Conservation (phyloP, 768 basidiomycete genomes). For the Vararia minispora region DNA sequence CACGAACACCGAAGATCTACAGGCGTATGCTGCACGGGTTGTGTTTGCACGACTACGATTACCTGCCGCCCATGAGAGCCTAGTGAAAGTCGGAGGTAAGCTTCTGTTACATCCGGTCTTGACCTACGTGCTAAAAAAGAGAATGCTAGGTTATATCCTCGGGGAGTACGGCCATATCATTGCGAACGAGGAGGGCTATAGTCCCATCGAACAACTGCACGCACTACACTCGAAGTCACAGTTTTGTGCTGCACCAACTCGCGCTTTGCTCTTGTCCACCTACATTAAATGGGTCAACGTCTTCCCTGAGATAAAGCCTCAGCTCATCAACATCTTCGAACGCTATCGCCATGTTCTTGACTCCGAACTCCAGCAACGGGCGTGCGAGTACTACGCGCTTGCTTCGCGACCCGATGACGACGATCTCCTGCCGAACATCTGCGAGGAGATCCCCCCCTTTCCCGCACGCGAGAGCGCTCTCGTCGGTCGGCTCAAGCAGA, state of each 20-base stretch:
- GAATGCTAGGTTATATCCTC: constrained; percentile 71
- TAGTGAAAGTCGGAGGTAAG: constrained; percentile 93
- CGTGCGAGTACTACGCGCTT: constrained; percentile 93
- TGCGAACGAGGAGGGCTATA: constrained; percentile 89
- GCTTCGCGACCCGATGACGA: constrained; percentile 82
- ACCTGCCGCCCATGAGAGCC: constrained; percentile 80
- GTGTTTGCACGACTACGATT: constrained; percentile 82
- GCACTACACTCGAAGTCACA: constrained; percentile 90
- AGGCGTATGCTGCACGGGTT: constrained; percentile 90
- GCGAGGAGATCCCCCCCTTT: constrained; percentile 99
- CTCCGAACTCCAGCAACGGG: constrained; percentile 94
- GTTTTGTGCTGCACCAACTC: constrained; percentile 84
- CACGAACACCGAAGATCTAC: constrained; percentile 95
- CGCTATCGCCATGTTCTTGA: constrained; percentile 97
- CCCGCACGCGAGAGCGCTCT: constrained; percentile 90
- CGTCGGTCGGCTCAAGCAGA: constrained; percentile 76
- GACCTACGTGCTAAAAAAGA: background rate
- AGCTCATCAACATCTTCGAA: constrained; percentile 90
- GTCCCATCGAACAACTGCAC: constrained; percentile 90
- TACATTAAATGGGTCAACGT: constrained; percentile 99
- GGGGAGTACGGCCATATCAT: constrained; percentile 98
- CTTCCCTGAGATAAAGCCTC: constrained; percentile 95
- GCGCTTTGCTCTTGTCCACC: constrained; percentile 87
- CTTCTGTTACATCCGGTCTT: no score
- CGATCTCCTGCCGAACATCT: constrained; percentile 85